These are phyloP conservation scores for Penicillium daleae DNA, from an alignment of 495 filamentous ascomycete genomes.

Conservation along the genomic window DNA sequence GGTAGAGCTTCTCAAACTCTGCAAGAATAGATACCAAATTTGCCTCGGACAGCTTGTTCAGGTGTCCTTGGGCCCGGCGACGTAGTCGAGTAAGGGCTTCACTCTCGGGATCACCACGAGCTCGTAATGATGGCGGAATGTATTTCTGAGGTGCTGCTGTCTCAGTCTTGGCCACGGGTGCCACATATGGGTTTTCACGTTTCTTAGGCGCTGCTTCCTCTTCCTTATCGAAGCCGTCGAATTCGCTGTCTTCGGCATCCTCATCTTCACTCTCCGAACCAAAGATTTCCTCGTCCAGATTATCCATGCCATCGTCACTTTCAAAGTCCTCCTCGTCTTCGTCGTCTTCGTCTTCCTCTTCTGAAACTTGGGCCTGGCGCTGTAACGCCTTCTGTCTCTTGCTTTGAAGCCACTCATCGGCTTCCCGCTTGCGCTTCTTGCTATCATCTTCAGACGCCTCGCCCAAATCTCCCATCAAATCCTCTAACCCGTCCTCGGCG, in stretches of 20 bases:
- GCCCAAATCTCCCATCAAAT: conserved; percentile 72
- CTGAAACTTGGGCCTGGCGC: conserved; percentile 36
- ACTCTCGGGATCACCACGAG: conserved; percentile 59
- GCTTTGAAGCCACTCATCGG: conserved; percentile 58
- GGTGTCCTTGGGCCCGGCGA: conserved; percentile 80
- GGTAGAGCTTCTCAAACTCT: conserved; percentile 82
- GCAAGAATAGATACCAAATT: conserved; percentile 79
- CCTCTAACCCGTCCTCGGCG: conserved; percentile 83
- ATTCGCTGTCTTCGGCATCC: conserved; percentile 35
- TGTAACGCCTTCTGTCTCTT: conserved; percentile 65
- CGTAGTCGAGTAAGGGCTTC: conserved; percentile 72
- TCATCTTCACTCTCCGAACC: conserved; percentile 34
- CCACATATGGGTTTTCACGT: conserved; percentile 66
- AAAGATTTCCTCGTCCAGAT: conserved; percentile 32
- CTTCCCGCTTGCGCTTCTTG: conserved; percentile 60
- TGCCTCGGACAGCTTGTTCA: conserved; percentile 91
- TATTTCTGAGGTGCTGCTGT: conserved; percentile 63
- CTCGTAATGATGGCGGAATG: conserved; percentile 83
- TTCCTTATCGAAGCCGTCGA: conserved; percentile 47
- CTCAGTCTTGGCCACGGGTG: conserved; percentile 47
- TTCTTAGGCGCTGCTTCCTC: conserved; percentile 41
- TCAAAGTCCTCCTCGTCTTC: conserved; percentile 31
- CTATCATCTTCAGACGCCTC: conserved; percentile 51
- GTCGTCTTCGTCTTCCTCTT: conserved; percentile 26
- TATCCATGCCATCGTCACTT: conserved; percentile 36